Conservation (phyloP, 768 basidiomycete genomes). For the Termitomyces eurrhizus region DNA sequence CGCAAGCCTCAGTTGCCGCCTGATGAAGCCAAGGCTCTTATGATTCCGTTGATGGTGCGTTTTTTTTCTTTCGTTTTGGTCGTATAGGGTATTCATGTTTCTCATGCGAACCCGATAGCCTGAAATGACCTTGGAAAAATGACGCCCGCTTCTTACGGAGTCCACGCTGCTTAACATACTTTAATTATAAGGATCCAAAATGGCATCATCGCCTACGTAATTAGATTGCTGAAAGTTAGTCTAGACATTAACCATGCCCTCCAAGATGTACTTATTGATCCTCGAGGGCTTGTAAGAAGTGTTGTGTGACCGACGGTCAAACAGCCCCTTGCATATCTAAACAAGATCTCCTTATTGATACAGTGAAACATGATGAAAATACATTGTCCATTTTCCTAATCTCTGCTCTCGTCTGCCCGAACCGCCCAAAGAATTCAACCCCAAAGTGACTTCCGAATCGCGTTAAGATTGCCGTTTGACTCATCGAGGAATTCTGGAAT, state of each 20-base stretch:
- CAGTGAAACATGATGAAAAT: not conserved
- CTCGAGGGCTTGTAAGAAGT: too few relatives aligned
- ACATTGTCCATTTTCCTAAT: not conserved
- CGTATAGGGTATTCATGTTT: not conserved
- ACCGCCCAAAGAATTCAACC: not conserved
- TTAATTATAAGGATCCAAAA: too few relatives aligned
- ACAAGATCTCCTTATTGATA: not conserved
- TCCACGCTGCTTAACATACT: too few relatives aligned
- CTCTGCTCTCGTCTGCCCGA: not conserved
- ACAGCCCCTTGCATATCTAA: not conserved
- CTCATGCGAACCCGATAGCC: not conserved
- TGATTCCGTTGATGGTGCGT: conserved; percentile 8
- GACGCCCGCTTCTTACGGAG: not conserved
- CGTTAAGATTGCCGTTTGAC: conserved; percentile 8
- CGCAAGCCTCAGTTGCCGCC: conserved; percentile 12
- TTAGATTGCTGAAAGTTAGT: too few relatives aligned
- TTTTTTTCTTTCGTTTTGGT: not conserved
- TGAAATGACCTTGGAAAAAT: not conserved
- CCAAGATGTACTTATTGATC: too few relatives aligned
- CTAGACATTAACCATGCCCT: too few relatives aligned
- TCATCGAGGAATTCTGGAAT: conserved; percentile 17
- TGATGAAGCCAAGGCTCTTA: conserved; percentile 6
- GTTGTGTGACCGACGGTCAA: too few relatives aligned
- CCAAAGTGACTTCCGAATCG: conserved; percentile 15
- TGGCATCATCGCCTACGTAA: too few relatives aligned